A percentile compares a stretch with the other conserved stretches of the same genome.
phyloP scores from a whole-genome alignment of 2,329 filamentous ascomycete species.

The Beauveria brongniartii region DNA sequence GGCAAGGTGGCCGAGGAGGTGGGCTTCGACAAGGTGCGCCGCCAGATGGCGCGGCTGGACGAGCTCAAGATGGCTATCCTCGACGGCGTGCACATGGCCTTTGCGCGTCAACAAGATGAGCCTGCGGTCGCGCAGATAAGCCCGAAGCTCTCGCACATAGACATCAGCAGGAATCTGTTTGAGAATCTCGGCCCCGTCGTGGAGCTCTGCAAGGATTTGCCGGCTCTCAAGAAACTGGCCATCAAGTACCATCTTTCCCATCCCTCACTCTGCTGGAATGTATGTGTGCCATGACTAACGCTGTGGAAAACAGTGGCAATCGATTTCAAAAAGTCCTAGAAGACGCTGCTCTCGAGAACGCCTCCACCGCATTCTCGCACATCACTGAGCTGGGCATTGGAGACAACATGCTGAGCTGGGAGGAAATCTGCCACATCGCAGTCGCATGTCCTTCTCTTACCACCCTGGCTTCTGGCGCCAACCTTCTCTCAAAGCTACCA shows the following conservation, averaged over 20 bases:
- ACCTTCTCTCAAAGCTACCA: constrained; percentile 48
- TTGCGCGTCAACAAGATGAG: constrained; percentile 24
- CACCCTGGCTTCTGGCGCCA: constrained; percentile 46
- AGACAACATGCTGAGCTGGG: constrained; percentile 59
- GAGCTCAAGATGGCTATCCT: constrained; percentile 76
- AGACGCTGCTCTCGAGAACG: constrained; percentile 22
- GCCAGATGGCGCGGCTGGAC: constrained; percentile 66
- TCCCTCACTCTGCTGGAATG: neutral
- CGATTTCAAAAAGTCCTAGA: constrained; percentile 47
- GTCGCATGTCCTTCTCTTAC: constrained; percentile 45
- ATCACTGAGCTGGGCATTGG: constrained; percentile 57
- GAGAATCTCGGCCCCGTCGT: constrained; percentile 57
- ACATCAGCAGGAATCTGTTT: constrained; percentile 79
- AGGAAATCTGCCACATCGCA: constrained; percentile 49
- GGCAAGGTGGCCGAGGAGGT: constrained; percentile 87
- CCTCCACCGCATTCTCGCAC: constrained; percentile 35
- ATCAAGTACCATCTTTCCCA: constrained; percentile 53
- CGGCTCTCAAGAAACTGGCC: constrained; percentile 56
- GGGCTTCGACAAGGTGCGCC: constrained; percentile 87
- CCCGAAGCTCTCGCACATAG: constrained; percentile 66
- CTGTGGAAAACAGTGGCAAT: constrained; percentile 53
- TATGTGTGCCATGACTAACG: constrained; percentile 7
- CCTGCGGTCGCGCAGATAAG: constrained; percentile 43
- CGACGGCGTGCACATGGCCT: constrained; percentile 61
- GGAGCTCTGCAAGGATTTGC: constrained; percentile 62